Evolutionary conservation across 2,329 filamentous ascomycete genomes (phyloP).

Genomic region (Colletotrichum gigasporum): DNA sequence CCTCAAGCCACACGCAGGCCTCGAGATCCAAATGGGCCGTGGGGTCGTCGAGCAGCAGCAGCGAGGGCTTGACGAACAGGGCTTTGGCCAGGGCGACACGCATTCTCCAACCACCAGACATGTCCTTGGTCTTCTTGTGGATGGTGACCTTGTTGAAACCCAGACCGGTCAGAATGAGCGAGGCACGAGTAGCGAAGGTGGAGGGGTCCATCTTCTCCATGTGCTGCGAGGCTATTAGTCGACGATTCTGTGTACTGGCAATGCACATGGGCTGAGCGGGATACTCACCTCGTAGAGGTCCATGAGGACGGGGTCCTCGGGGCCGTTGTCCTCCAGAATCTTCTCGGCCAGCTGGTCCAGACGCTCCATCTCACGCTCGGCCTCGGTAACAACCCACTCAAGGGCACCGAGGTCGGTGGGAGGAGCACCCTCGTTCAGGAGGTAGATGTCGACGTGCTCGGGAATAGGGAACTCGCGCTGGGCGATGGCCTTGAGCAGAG

Average conservation of each 20-base stretch:
- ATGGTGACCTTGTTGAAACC: slow-evolving; percentile 99
- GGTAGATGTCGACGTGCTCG: slow-evolving; percentile 96
- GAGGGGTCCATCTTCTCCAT: slow-evolving; percentile 99
- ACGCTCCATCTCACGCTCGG: slow-evolving; percentile 89
- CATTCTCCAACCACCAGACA: slow-evolving; percentile 99
- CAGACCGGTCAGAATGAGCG: slow-evolving; percentile 96
- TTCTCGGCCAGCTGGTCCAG: slow-evolving; percentile 90
- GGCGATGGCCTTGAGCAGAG: slow-evolving; percentile 93
- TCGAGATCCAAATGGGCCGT: slow-evolving; percentile 99
- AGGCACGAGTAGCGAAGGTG: slow-evolving; percentile 94
- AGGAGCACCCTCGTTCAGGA: slow-evolving; percentile 96
- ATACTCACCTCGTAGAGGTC: slow-evolving; percentile 90
- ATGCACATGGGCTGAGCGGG: background rate
- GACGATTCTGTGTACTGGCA: slow-evolving; percentile 22
- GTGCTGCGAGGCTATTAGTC: slow-evolving; percentile 65
- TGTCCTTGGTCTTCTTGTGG: slow-evolving; percentile 99
- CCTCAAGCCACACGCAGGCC: slow-evolving; percentile 99
- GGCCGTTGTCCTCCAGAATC: slow-evolving; percentile 90
- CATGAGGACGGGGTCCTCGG: slow-evolving; percentile 88
- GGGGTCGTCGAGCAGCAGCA: slow-evolving; percentile 96
- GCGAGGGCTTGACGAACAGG: slow-evolving; percentile 96
- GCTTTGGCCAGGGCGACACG: slow-evolving; percentile 97
- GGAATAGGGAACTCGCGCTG: slow-evolving; percentile 95
- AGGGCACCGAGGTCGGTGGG: slow-evolving; percentile 89
- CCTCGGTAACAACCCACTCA: slow-evolving; percentile 97